phyloP scores from a whole-genome alignment of 768 basidiomycete species.

The Crucibulum laeve region DNA sequence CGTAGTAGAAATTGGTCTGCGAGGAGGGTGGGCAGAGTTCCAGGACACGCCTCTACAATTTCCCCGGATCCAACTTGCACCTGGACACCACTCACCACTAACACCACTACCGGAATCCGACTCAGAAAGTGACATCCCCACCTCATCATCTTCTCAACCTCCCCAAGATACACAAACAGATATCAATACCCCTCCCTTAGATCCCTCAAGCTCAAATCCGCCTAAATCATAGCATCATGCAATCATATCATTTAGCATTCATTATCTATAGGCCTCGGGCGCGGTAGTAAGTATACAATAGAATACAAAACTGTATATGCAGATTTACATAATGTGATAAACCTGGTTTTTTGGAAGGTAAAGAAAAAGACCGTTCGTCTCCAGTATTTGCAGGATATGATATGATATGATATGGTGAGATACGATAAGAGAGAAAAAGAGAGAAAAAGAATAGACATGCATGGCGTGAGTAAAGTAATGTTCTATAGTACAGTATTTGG shows the following conservation, averaged over 20 bases:
- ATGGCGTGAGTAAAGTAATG: neutral
- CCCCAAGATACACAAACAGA: neutral
- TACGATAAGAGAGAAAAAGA: neutral
- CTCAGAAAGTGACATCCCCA: neutral
- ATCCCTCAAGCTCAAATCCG: too few relatives aligned
- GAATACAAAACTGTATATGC: too few relatives aligned
- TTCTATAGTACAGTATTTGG: too few relatives aligned
- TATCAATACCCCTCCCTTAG: neutral
- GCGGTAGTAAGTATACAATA: too few relatives aligned
- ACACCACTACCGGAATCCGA: neutral
- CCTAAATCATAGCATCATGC: too few relatives aligned
- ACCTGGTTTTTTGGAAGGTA: too few relatives aligned
- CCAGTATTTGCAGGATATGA: neutral
- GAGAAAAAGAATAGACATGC: neutral
- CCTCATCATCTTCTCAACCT: slow-evolving; percentile 5
- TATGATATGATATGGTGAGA: neutral
- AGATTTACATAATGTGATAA: too few relatives aligned
- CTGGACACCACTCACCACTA: slow-evolving; percentile 6
- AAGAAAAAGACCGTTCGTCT: too few relatives aligned
- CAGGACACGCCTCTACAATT: slow-evolving; percentile 52
- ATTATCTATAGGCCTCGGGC: too few relatives aligned
- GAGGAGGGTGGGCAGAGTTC: slow-evolving; percentile 63
- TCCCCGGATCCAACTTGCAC: slow-evolving; percentile 33
- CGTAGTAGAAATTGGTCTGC: slow-evolving; percentile 63
- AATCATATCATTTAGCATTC: too few relatives aligned